Percentiles rank a stretch among this genome's conserved stretches.
Evolutionary conservation across 805 yeast genomes (phyloP).

Genomic region (Nakazawaea populi): DNA sequence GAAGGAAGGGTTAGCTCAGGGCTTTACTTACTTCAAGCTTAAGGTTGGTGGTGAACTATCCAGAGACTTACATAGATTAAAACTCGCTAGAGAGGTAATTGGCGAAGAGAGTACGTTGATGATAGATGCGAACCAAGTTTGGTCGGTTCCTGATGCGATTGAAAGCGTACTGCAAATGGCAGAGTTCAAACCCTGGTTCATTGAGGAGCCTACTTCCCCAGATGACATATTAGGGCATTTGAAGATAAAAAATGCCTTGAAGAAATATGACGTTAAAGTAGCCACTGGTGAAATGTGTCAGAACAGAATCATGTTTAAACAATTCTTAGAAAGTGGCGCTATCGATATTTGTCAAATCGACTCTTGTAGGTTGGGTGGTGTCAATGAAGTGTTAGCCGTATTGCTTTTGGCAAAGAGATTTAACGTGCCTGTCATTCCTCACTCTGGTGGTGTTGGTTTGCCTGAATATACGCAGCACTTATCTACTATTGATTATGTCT

Average conservation of each 20-base stretch:
- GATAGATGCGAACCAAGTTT: constrained; percentile 22
- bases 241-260: constrained; percentile 17
- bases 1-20: constrained; percentile 27
- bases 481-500: constrained; percentile 17
- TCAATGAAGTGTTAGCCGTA: constrained; percentile 19
- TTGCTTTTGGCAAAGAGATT: constrained; percentile 18
- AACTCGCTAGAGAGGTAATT: constrained; percentile 31
- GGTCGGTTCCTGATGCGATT: constrained; percentile 21
- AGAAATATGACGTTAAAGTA: constrained; percentile 16
- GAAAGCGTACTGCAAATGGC: constrained; percentile 17
- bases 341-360: constrained; percentile 20
- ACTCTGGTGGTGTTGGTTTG: constrained; percentile 19
- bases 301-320: constrained; percentile 20
- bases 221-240: constrained; percentile 20
- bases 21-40: constrained; percentile 34
- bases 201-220: constrained; percentile 21
- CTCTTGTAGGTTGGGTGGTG: constrained; percentile 18
- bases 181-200: constrained; percentile 18
- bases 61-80: constrained; percentile 29
- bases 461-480: constrained; percentile 19
- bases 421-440: constrained; percentile 18
- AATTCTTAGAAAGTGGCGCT: constrained; percentile 17
- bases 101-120: constrained; percentile 28
- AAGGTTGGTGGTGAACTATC: constrained; percentile 34
- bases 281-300: constrained; percentile 22